Evolutionary conservation across 1,284 basidiomycete genomes (phyloP).

Genomic region (Leccinum pachyderme): DNA sequence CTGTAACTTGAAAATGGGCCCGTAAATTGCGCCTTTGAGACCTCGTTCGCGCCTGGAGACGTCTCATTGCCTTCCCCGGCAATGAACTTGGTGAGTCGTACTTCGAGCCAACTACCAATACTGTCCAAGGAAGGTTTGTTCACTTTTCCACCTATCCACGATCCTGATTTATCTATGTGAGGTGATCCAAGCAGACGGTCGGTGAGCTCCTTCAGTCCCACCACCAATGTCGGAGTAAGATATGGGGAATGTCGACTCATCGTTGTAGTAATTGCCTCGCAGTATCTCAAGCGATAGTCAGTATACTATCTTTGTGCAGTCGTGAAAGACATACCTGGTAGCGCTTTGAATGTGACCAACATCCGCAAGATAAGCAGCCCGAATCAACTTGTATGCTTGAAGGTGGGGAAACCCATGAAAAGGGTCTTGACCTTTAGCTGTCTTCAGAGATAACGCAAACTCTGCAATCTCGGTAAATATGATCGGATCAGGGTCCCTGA

Average conservation of each 20-base stretch:
- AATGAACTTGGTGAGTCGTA: conserved; percentile 94
- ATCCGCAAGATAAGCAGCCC: conserved; percentile 78
- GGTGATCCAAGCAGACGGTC: conserved; percentile 81
- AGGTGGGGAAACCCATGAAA: conserved; percentile 84
- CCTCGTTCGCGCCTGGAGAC: conserved; percentile 38
- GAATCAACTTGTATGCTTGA: conserved; percentile 85
- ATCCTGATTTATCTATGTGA: conserved; percentile 67
- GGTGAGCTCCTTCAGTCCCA: conserved; percentile 78
- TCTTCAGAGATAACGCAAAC: conserved; percentile 80
- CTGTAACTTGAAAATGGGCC: conserved; percentile 96
- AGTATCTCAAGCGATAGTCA: conserved; percentile 66
- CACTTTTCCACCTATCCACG: conserved; percentile 82
- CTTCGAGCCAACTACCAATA: conserved; percentile 91
- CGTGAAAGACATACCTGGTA: conserved; percentile 51
- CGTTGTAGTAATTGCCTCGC: conserved; percentile 82
- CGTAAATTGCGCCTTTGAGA: conserved; percentile 44
- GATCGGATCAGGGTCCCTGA: conserved; percentile 75
- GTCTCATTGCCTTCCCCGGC: conserved; percentile 77
- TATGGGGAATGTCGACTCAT: conserved; percentile 67
- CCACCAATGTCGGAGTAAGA: conserved; percentile 64
- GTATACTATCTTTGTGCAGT: not conserved
- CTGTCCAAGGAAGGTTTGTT: conserved; percentile 89
- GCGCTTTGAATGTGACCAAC: conserved; percentile 74
- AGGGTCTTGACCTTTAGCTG: conserved; percentile 82
- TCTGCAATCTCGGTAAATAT: conserved; percentile 92